Percentiles rank a stretch among this genome's conserved stretches.
phyloP scores from a whole-genome alignment of 306 rosid species.

The Lathyrus sativus region DNA sequence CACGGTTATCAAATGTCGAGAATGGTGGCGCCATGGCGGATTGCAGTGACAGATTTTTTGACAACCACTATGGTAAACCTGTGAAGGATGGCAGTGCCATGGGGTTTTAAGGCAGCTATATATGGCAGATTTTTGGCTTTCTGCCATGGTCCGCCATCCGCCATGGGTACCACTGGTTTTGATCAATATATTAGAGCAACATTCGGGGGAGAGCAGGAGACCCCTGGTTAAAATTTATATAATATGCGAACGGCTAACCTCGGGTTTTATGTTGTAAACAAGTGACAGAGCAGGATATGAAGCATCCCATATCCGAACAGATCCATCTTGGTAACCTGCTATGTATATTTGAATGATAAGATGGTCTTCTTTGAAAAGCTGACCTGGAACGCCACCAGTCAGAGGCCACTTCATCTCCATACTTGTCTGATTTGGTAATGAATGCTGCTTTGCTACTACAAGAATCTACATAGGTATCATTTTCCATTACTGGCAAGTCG shows the following conservation, averaged over 20 bases:
- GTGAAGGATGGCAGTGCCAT: neutral
- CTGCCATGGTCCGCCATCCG: neutral
- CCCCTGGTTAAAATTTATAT: constrained; percentile 17
- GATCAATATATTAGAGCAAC: constrained; percentile 24
- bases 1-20: neutral
- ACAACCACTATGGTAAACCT: neutral
- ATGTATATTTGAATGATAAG: constrained; percentile 63
- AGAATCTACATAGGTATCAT: constrained; percentile 50
- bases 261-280: constrained; percentile 54
- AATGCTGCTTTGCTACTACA: constrained; percentile 50
- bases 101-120: neutral
- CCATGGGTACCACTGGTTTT: neutral
- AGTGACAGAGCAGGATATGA: constrained; percentile 64
- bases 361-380: constrained; percentile 46
- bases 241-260: constrained; percentile 62
- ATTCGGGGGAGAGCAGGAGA: neutral
- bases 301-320: constrained; percentile 84
- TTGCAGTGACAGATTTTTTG: neutral
- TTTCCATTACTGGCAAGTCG: constrained; percentile 31
- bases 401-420: constrained; percentile 63
- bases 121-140: neutral
- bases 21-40: neutral
- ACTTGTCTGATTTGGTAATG: constrained; percentile 39
- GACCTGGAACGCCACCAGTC: constrained; percentile 80
- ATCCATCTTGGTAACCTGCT: constrained; percentile 90